Conservation (phyloP, 805 yeast species). For the Vanderwaltozyma yarrowii region DNA sequence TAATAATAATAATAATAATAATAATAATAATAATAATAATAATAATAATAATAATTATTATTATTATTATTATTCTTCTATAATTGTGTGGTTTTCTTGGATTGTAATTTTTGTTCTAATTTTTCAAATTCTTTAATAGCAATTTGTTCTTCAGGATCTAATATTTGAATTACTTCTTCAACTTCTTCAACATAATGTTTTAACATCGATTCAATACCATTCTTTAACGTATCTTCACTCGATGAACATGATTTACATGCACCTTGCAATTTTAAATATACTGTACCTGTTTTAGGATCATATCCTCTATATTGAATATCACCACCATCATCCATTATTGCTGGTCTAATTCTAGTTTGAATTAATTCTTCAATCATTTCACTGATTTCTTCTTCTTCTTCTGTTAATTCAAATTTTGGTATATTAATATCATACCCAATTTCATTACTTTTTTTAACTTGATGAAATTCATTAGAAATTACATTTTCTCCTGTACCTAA, state of each 20-base stretch:
- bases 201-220: conserved; percentile 96
- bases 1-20: no score
- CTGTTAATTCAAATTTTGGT: conserved; percentile 31
- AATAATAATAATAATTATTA: no score
- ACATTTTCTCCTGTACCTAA: conserved; percentile 23
- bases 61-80: no score
- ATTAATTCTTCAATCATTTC: conserved; percentile 86
- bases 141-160: conserved; percentile 66
- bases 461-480: conserved; percentile 19
- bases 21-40: no score
- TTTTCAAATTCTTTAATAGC: conserved; percentile 79
- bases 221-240: conserved; percentile 82
- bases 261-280: conserved; percentile 81
- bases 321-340: conserved; percentile 98
- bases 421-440: conserved; percentile 27
- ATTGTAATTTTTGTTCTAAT: conserved; percentile 44
- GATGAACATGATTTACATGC: conserved; percentile 93
- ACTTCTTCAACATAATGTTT: conserved; percentile 96
- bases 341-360: conserved; percentile 92
- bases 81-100: background rate
- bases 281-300: conserved; percentile 78
- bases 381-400: conserved; percentile 70
- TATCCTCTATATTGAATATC: conserved; percentile 85
- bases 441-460: conserved; percentile 27
- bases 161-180: conserved; percentile 73